Evolutionary conservation across 805 yeast species (phyloP), one percentile per base, ranked within the genome.

Genomic region (Limtongia smithiae): DNA sequence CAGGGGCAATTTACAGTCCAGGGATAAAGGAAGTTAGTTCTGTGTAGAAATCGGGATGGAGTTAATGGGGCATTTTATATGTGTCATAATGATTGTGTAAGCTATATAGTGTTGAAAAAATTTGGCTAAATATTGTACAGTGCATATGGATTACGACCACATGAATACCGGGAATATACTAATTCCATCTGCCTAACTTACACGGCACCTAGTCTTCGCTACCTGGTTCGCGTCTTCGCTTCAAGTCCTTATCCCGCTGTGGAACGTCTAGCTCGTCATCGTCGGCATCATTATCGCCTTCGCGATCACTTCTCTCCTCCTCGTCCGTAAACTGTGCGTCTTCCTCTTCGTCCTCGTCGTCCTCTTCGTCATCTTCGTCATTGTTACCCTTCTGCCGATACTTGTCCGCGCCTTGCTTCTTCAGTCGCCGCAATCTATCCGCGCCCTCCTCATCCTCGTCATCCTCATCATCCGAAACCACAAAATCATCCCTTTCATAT

Each of bases 401-500:
- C 46, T 44, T 57, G 14, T 55, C 56, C 14, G 57, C 60, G 11
- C 71, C 70, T 20, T 54, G 47, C 25, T 55, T 46, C 51, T 67
- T 67, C 38, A 67, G 55, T 25, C 58, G 54, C 27, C 60, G 54
- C 41, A 68, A 48, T 22, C 71, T 43, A 27, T 55, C 60, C 2
- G 68, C 68, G 17, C 65, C 46, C 33, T 57, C 63, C n/a, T 59
- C 62, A 36, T 63, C 69, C 32, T 64, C 68, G n/a, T 55, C 57
- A 11, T 50, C 55, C 3, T 39, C 48, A 4, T 55, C 59, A 18
- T 57, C 60, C 6, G 60, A 52, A 4, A 67, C 73, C 7, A 62
- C 69, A 40, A 65, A 68, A 28, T 67, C 72, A 30, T 68, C 73
- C 37, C 61, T 67, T 45, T 68, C 73, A 31, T 67, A 67, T 17